phyloP scores from a whole-genome alignment of 306 rosid genomes.

The Rosa rugosa region DNA sequence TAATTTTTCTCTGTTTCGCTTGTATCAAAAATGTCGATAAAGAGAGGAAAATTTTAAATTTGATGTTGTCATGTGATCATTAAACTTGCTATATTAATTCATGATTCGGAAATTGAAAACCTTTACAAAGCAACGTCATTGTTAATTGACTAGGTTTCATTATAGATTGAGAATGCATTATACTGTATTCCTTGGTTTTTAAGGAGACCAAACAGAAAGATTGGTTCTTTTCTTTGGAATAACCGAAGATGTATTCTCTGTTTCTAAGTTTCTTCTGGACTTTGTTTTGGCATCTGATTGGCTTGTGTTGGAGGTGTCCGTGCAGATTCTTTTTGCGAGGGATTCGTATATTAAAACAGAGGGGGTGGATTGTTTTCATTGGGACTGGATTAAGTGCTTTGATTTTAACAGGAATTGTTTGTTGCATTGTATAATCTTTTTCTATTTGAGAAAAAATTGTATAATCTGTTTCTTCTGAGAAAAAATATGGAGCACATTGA shows the following conservation, averaged over 20 bases:
- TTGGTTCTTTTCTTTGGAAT: slow-evolving; percentile 40
- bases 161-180: not conserved
- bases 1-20: not conserved
- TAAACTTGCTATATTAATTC: not conserved
- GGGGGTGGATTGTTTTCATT: slow-evolving; percentile 24
- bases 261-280: slow-evolving; percentile 41
- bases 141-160: not conserved
- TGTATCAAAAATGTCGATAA: not conserved
- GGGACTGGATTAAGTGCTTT: not conserved
- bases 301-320: slow-evolving; percentile 30
- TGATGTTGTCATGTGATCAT: not conserved
- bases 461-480: slow-evolving; percentile 25
- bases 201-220: slow-evolving; percentile 5
- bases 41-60: not conserved
- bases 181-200: slow-evolving; percentile 4
- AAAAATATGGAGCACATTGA: slow-evolving; percentile 30
- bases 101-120: not conserved
- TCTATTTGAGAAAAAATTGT: slow-evolving; percentile 21
- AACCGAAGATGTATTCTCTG: slow-evolving; percentile 14
- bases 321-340: slow-evolving; percentile 35
- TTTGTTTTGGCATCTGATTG: slow-evolving; percentile 51
- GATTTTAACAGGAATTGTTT: slow-evolving; percentile 22
- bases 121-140: not conserved
- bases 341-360: not conserved
- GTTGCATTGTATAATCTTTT: slow-evolving; percentile 21